Evolutionary conservation across 768 basidiomycete species (phyloP).

Genomic region (Fomitopsis serialis): DNA sequence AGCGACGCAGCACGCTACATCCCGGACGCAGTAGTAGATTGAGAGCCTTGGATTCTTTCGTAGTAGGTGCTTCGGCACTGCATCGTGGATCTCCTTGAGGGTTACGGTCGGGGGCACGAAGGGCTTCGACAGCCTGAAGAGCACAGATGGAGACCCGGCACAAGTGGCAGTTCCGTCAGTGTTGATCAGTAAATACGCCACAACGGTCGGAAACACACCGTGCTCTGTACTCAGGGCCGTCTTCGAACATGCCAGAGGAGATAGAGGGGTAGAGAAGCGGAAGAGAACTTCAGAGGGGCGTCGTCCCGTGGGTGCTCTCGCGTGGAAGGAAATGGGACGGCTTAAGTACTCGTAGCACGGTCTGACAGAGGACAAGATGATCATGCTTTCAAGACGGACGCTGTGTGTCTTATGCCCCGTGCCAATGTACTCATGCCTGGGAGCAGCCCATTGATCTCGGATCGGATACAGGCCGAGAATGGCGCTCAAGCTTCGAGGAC

Average conservation of each 20-base stretch:
- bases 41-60: slow-evolving; percentile 36
- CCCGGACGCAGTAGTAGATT: slow-evolving; percentile 39
- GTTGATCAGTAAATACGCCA: neutral
- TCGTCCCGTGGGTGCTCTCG: no score
- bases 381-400: no score
- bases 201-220: slow-evolving; percentile 6
- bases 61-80: slow-evolving; percentile 49
- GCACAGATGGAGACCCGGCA: neutral
- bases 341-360: no score
- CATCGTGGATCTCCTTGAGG: slow-evolving; percentile 49
- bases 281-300: no score
- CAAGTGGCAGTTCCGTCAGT: neutral
- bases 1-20: slow-evolving; percentile 35
- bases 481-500: no score
- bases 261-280: slow-evolving; percentile 3
- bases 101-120: slow-evolving; percentile 45
- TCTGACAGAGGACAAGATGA: slow-evolving; percentile 4
- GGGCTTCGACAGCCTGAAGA: slow-evolving; percentile 33
- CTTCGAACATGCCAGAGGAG: slow-evolving; percentile 16
- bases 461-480: no score
- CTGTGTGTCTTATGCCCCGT: no score
- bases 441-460: no score
- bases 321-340: no score
- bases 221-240: slow-evolving; percentile 23
- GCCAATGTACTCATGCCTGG: no score